Base-by-base conservation (phyloP, 2,329 filamentous ascomycete genomes). In the Ascochyta lentis region DNA sequence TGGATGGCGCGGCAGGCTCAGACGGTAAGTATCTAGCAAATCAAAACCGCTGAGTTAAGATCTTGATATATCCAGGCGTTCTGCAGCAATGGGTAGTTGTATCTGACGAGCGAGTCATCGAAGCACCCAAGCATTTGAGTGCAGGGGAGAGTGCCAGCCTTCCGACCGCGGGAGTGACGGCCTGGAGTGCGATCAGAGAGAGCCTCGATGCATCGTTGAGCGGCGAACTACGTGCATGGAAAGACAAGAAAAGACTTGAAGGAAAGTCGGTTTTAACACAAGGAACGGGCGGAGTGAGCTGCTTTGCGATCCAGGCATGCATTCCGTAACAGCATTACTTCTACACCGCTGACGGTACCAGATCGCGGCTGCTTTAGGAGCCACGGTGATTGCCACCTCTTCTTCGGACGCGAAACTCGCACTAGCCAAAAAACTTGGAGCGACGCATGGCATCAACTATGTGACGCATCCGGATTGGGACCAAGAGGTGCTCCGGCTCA, bases 371-470 rank as follows among this genome's bases (percentile, higher is more conserved):
- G 63, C 61, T 5, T 64, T 71, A 19, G 57, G 31, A 1, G 63
- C 87, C 1, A 83, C 88, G 27, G 81, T 86, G 0, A 80, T 55
- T 82, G 82, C 67, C 71, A 88, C 84, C 0, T 87, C 84, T 0
- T 85, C 81, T 0, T 82, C 80, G 0, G 76, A 82, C 8, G 70
- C 73, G 1, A 87, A 87, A 66, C 78, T 79, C 0, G 70, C 45
- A 59, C 79, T 46, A 47, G 81, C 5, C 75, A 81, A 79, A 27
- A 73, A 72, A 15, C 74, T 87, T 16, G 77, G 84, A 10, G 54
- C 54, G 6, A 49, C 60, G 2, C 55, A 56, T 24, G 74, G 82
- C 6, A 77, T 89, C 67, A 88, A 89, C 71, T 89, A 89, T 69
- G 82, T 79, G 45, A 78, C 69, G 0, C 77, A 79, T 15, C 68